Conservation (phyloP, 352 stramenopile genomes). For the Phytophthora sojae region DNA sequence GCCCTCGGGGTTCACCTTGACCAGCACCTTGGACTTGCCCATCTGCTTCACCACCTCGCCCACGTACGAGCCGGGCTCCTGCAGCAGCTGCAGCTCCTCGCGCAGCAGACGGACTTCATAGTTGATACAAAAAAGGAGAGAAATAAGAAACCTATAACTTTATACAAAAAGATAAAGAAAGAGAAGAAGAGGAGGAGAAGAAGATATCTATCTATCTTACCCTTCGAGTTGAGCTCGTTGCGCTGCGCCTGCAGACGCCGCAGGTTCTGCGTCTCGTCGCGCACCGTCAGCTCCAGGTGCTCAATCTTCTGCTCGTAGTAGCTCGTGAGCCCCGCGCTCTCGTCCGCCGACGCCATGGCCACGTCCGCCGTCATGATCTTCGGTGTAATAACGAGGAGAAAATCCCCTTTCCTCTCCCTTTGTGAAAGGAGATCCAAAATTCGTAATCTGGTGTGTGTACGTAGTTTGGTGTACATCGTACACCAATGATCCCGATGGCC, state of each 20-base stretch:
- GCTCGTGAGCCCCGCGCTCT: slow-evolving; percentile 72
- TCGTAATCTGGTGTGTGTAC: background rate
- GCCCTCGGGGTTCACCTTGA: slow-evolving; percentile 99
- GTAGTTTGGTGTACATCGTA: background rate
- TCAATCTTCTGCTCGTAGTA: slow-evolving; percentile 98
- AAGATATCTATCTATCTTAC: slow-evolving; percentile 45
- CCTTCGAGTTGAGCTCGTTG: slow-evolving; percentile 99
- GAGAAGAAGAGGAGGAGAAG: background rate
- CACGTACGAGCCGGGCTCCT: slow-evolving; percentile 98
- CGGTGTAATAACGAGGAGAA: background rate
- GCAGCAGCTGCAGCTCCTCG: slow-evolving; percentile 98
- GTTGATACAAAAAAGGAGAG: slow-evolving; percentile 10
- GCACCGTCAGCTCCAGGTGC: slow-evolving; percentile 93
- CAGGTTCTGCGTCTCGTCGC: slow-evolving; percentile 96
- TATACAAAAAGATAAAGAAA: slow-evolving; percentile 8
- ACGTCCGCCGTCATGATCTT: slow-evolving; percentile 47
- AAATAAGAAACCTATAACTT: slow-evolving; percentile 17
- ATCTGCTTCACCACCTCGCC: slow-evolving; percentile 99
- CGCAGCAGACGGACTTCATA: slow-evolving; percentile 95
- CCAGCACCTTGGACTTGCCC: slow-evolving; percentile 99
- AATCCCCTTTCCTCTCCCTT: slow-evolving; percentile 14
- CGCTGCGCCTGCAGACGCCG: slow-evolving; percentile 98
- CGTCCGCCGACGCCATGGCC: slow-evolving; percentile 43
- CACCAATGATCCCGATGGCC: slow-evolving; percentile 2
- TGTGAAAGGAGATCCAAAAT: slow-evolving; percentile 36